A percentile compares a stretch with the other conserved stretches of the same genome.
Conservation (phyloP, 495 filamentous ascomycete species). For the Sporormia fimetaria region DNA sequence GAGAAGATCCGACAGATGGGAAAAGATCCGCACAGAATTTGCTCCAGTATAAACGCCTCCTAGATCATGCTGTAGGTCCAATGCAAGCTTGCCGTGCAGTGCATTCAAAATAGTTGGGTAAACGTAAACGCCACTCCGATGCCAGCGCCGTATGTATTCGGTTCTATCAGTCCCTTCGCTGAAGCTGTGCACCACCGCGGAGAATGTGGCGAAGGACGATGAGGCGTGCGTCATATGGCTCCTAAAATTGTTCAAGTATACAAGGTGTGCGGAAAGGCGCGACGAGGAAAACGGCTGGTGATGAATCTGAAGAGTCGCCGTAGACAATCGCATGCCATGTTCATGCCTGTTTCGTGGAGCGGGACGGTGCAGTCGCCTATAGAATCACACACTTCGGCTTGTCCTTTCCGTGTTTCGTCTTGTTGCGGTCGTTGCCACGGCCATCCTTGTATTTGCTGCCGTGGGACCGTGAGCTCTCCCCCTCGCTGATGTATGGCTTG, state of each 20-base stretch:
- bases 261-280: neutral
- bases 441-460: neutral
- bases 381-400: constrained; percentile 19
- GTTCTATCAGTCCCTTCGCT: too few species aligned
- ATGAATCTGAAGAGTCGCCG: too few species aligned
- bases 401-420: constrained; percentile 1
- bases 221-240: neutral
- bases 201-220: neutral
- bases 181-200: too few species aligned
- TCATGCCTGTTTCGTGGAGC: neutral
- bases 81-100: too few species aligned
- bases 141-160: constrained; percentile 4
- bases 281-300: too few species aligned
- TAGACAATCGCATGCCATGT: neutral
- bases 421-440: neutral
- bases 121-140: constrained; percentile 10
- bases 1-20: too few species aligned
- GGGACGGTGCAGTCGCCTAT: neutral
- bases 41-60: too few species aligned
- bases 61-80: too few species aligned
- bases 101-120: too few species aligned
- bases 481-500: neutral
- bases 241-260: neutral
- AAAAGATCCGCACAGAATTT: too few species aligned
- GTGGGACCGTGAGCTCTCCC: too few species aligned